phyloP scores from a whole-genome alignment of 768 basidiomycete species.

The Gloeophyllum trabeum region DNA sequence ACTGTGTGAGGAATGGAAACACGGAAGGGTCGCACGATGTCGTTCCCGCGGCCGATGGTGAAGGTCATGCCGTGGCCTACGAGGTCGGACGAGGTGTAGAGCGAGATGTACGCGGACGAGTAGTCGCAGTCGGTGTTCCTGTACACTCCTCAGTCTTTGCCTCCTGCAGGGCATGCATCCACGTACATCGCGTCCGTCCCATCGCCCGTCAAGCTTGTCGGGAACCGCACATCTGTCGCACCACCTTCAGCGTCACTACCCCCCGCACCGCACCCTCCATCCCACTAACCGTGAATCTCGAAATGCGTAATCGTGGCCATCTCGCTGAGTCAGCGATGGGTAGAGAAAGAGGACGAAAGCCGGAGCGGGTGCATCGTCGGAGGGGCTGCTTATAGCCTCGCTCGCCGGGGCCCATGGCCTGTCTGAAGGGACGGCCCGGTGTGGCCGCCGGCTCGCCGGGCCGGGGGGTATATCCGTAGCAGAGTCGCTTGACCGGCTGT shows the following conservation, averaged over 20 bases:
- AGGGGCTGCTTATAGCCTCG: too few relatives aligned
- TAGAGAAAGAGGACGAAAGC: neutral
- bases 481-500: too few relatives aligned
- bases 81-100: constrained; percentile 61
- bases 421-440: too few relatives aligned
- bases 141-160: neutral
- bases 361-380: too few relatives aligned
- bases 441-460: too few relatives aligned
- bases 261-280: neutral
- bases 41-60: constrained; percentile 90
- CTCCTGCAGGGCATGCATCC: neutral
- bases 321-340: neutral
- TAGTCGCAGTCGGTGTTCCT: constrained; percentile 97
- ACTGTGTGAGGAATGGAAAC: neutral
- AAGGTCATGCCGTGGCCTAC: constrained; percentile 93
- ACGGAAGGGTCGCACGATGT: constrained; percentile 48
- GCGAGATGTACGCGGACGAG: constrained; percentile 81
- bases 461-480: too few relatives aligned
- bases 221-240: constrained; percentile 74
- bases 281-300: constrained; percentile 41
- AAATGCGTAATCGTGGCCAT: constrained; percentile 41
- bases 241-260: constrained; percentile 2
- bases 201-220: constrained; percentile 84
- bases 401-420: too few relatives aligned
- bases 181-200: constrained; percentile 87